Evolutionary conservation across 2,329 filamentous ascomycete species (phyloP).

Genomic region (Talaromyces sp.): DNA sequence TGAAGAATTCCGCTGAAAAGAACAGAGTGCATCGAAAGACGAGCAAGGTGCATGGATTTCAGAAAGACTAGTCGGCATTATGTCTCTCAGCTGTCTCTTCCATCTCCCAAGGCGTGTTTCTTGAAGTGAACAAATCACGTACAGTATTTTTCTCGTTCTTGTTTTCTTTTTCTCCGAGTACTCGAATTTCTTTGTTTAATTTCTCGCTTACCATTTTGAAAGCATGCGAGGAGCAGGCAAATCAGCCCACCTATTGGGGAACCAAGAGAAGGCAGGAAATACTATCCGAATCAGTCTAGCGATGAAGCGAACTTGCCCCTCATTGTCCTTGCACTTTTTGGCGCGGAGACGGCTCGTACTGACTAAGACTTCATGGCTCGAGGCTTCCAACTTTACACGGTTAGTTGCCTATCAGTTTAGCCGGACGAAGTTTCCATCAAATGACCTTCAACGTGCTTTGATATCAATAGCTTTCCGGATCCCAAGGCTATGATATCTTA

Average conservation of each 20-base stretch:
- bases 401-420: background rate
- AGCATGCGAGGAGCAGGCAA: conserved; percentile 3
- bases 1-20: background rate
- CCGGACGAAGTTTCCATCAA: conserved; percentile 11
- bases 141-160: background rate
- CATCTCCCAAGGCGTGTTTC: background rate
- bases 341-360: background rate
- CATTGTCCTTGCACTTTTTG: background rate
- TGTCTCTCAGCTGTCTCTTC: background rate
- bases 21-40: background rate
- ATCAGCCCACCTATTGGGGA: conserved; percentile 2
- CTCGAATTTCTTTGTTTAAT: conserved; percentile 14
- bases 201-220: conserved; percentile 2
- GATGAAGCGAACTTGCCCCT: conserved; percentile 6
- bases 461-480: background rate
- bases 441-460: conserved; percentile 1
- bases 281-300: conserved; percentile 1
- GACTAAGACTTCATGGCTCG: background rate
- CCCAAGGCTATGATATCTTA: background rate
- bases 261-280: conserved; percentile 3
- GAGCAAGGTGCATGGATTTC: background rate
- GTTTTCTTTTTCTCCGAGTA: background rate
- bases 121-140: conserved; percentile 2
- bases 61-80: conserved; percentile 5
- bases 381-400: background rate